A percentile compares a stretch with the other conserved stretches of the same genome.
Evolutionary conservation across 495 filamentous ascomycete genomes (phyloP).

Genomic region (Aspergillus affinis): DNA sequence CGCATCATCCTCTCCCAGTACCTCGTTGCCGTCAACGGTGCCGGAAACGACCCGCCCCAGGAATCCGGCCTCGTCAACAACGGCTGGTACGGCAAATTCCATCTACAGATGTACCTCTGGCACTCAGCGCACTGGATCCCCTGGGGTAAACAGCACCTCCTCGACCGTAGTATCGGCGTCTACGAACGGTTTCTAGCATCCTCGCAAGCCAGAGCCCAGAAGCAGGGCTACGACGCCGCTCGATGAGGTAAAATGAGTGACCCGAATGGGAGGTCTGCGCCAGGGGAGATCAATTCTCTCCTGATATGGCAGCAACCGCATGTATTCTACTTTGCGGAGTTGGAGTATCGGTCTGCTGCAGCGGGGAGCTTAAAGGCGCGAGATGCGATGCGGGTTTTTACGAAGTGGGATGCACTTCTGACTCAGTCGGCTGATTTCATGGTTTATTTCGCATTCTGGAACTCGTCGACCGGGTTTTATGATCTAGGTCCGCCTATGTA

Average conservation of each 20-base stretch:
- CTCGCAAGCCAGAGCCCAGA: constrained; percentile 41
- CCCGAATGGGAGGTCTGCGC: constrained; percentile 52
- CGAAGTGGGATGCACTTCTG: constrained; percentile 16
- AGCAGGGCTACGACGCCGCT: constrained; percentile 53
- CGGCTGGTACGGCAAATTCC: constrained; percentile 26
- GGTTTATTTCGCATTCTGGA: constrained; percentile 23
- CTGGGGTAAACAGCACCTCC: constrained; percentile 49
- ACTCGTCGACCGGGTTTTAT: constrained; percentile 17
- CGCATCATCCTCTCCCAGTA: constrained; percentile 19
- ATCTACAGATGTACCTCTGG: constrained; percentile 56
- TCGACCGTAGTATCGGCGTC: constrained; percentile 41
- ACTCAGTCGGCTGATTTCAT: constrained; percentile 16
- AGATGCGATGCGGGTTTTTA: constrained; percentile 1
- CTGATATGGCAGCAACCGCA: constrained; percentile 25
- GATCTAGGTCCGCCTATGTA: constrained; percentile 23
- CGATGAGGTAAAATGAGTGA: constrained; percentile 62
- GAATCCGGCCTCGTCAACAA: constrained; percentile 21
- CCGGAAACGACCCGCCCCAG: constrained; percentile 21
- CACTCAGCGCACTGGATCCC: constrained; percentile 51
- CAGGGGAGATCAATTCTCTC: constrained; percentile 34
- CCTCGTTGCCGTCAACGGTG: constrained; percentile 17
- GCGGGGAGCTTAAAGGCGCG: too few species aligned
- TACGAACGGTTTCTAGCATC: constrained; percentile 50
- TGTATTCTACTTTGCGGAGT: constrained; percentile 20
- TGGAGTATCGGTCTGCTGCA: constrained; percentile 8